Evolutionary conservation across 345 rosid genomes (phyloP).

Genomic region (Bruguiera sexangula): DNA sequence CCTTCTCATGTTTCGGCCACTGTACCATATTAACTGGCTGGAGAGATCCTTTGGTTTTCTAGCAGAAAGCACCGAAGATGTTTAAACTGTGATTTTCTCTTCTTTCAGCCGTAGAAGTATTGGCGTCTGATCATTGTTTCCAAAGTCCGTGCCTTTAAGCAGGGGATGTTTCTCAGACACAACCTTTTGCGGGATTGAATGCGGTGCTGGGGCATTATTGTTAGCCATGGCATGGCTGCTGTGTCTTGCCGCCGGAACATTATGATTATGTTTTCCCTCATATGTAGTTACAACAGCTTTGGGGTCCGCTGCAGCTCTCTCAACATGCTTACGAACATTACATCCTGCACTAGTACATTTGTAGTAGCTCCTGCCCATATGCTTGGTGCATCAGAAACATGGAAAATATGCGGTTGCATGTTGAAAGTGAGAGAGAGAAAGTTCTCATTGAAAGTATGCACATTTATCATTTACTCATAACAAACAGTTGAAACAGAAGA

Average conservation of each 20-base stretch:
- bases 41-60: not conserved
- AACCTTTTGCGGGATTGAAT: slow-evolving; percentile 25
- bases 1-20: slow-evolving; percentile 9
- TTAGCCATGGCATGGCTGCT: slow-evolving; percentile 38
- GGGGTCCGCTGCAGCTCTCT: slow-evolving; percentile 86
- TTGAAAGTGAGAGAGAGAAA: no score
- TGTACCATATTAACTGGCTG: slow-evolving; percentile 12
- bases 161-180: slow-evolving; percentile 33
- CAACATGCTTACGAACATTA: slow-evolving; percentile 92
- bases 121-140: slow-evolving; percentile 51
- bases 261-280: slow-evolving; percentile 91
- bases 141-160: slow-evolving; percentile 41
- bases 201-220: slow-evolving; percentile 17
- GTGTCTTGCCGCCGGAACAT: slow-evolving; percentile 73
- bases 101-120: slow-evolving; percentile 66
- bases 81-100: slow-evolving; percentile 55
- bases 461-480: no score
- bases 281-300: slow-evolving; percentile 90
- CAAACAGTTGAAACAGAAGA: no score
- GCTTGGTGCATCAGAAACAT: slow-evolving; percentile 15
- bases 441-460: not conserved
- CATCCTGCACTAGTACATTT: slow-evolving; percentile 87
- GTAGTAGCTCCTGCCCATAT: slow-evolving; percentile 70
- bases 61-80: not conserved
- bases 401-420: not conserved